These are phyloP conservation scores for Fusarium sp. DNA, from an alignment of 2,329 filamentous ascomycete genomes.

Conservation along the genomic window DNA sequence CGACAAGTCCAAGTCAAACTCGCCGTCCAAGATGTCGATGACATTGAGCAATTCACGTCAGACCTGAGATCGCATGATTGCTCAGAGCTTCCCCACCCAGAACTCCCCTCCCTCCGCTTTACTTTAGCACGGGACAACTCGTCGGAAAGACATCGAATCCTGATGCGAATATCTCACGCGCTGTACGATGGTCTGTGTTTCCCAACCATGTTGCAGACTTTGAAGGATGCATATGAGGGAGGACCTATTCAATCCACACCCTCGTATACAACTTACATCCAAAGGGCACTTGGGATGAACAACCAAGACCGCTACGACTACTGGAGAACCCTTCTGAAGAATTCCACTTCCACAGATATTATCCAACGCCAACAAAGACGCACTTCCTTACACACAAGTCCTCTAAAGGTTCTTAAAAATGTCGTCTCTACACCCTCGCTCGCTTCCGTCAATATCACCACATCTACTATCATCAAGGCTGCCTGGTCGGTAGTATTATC, in stretches of 20 bases:
- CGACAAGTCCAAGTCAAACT: conserved; percentile 16
- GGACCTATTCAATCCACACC: neutral
- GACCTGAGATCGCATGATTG: conserved; percentile 16
- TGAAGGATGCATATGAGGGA: conserved; percentile 28
- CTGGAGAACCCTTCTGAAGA: conserved; percentile 20
- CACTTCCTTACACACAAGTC: neutral
- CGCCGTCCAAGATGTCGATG: conserved; percentile 15
- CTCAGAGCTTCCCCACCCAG: neutral
- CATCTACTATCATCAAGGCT: conserved; percentile 60
- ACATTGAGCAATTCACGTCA: conserved; percentile 17
- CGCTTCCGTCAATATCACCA: conserved; percentile 38
- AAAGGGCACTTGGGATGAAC: neutral
- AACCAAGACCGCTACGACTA: conserved; percentile 17
- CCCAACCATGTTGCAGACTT: conserved; percentile 15
- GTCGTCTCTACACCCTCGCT: conserved; percentile 25
- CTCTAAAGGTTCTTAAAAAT: conserved; percentile 11
- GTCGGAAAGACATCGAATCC: conserved; percentile 24
- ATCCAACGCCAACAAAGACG: conserved; percentile 2
- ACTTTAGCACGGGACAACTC: conserved; percentile 14
- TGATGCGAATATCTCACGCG: conserved; percentile 34
- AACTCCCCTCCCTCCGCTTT: conserved; percentile 17
- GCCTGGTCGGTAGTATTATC: conserved; percentile 60
- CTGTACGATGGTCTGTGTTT: conserved; percentile 37
- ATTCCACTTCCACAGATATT: conserved; percentile 20
- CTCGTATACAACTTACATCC: conserved; percentile 22